Evolutionary conservation across 768 basidiomycete species (phyloP), one percentile per base, ranked within the genome.

Genomic region (Russula sp.): DNA sequence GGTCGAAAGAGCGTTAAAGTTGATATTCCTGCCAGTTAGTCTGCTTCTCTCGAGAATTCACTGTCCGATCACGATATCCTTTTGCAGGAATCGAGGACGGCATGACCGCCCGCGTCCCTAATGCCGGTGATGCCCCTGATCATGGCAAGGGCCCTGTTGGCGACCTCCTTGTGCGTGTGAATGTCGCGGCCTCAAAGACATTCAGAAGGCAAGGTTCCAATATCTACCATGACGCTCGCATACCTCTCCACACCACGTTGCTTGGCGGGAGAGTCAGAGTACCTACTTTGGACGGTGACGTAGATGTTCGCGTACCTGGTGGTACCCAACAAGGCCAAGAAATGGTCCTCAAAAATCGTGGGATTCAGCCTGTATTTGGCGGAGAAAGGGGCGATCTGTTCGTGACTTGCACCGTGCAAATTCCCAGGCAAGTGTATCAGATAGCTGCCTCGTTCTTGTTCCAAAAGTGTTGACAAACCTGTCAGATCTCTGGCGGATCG

Each of bases 281-380:
- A 32, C 94, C 94, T 31, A 99, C 97, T 49, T 78, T 98, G 20
- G 95, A 98, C 65, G 93, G 95, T 27, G 92, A 97, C 50, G 94
- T 98, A 1, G 94, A 98, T 62, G 91, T 98, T 48, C 88, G 90
- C 67, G 84, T 99, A 47, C 92, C 94, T 59, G 80, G 81, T 22
- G 96, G 97, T 50, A 98, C 96, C 2, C 97, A 98, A 75, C 94
- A 89, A 71, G 95, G 95, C 18, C 94, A 98, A 77, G 94, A 98
- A 74, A 95, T 96, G 85, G 91, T 97, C 22, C 76, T 99, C 70
- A 90, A 89, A 76, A 86, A 87, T 45, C 84, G 91, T 57, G 97
- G 97, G 35, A 85, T 98, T 13, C 73, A 82, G 50, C 79, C 84
- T 27, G 79, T 89, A 7, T 80, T 81, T 70, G 76, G 76, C 55